A percentile compares a stretch with the other conserved stretches of the same genome.
Evolutionary conservation across 495 filamentous ascomycete species (phyloP).

Genomic region (Tuber indicum): DNA sequence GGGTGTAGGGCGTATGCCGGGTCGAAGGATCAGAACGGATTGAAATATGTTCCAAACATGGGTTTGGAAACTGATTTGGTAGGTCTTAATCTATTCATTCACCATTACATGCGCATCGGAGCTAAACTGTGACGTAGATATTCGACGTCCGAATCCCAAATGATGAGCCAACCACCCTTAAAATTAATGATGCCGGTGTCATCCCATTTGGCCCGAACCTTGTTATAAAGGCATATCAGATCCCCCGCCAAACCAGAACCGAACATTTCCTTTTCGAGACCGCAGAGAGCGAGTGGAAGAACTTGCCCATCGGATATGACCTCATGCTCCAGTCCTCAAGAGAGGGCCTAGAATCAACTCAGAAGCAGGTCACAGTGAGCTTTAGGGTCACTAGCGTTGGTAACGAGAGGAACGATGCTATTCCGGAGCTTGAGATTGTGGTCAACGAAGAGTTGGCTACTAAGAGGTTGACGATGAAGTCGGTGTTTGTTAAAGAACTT

Average conservation of each 20-base stretch:
- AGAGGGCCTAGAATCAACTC: not conserved
- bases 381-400: conserved; percentile 21
- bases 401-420: conserved; percentile 20
- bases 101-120: not conserved
- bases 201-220: conserved; percentile 17
- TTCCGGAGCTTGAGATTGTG: conserved; percentile 19
- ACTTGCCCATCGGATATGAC: conserved; percentile 10
- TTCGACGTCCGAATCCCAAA: conserved; percentile 19
- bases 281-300: not conserved
- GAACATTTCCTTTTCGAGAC: not conserved
- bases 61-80: conserved; percentile 30
- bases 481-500: conserved; percentile 6
- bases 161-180: conserved; percentile 13
- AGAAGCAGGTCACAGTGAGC: conserved; percentile 12
- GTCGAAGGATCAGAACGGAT: not conserved
- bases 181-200: conserved; percentile 20
- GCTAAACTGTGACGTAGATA: conserved; percentile 13
- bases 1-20: not conserved
- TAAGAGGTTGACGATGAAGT: conserved; percentile 10
- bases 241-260: conserved; percentile 6
- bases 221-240: conserved; percentile 15
- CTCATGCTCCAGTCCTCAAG: conserved; percentile 12
- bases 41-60: conserved; percentile 2
- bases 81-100: not conserved
- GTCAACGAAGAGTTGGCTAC: conserved; percentile 14